Percentiles rank a stretch among this genome's conserved stretches.
These are phyloP conservation scores for Starmera pachycereana DNA, from an alignment of 805 yeast species.

Conservation along the genomic window DNA sequence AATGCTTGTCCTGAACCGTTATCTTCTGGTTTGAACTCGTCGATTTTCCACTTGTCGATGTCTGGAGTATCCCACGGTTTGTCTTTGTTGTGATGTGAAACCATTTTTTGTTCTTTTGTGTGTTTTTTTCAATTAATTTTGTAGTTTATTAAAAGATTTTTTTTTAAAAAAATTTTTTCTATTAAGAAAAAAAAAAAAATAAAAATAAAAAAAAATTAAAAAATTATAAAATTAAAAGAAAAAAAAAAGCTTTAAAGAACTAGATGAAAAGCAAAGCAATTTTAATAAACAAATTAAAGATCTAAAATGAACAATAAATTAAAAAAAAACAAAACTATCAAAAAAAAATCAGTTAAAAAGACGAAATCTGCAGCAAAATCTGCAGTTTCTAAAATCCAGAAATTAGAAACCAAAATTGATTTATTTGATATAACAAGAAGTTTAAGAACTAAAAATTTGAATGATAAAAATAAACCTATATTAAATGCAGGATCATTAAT, in stretches of 20 bases:
- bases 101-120: slow-evolving; percentile 38
- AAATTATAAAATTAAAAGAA: no score
- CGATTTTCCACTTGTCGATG: slow-evolving; percentile 85
- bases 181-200: no score
- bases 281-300: no score
- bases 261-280: no score
- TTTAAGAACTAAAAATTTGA: neutral
- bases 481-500: slow-evolving; percentile 10
- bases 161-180: no score
- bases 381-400: neutral
- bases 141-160: no score
- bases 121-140: no score
- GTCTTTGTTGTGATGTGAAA: slow-evolving; percentile 85
- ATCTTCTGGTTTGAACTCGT: slow-evolving; percentile 84
- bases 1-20: slow-evolving; percentile 80
- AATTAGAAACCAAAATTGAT: neutral
- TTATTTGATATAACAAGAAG: neutral
- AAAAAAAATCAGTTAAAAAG: no score
- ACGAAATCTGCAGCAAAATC: neutral
- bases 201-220: no score
- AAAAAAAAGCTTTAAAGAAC: no score
- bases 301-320: no score
- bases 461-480: neutral
- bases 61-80: slow-evolving; percentile 98
- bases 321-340: no score